phyloP scores from a whole-genome alignment of 2,329 filamentous ascomycete genomes.

The Aspergillus luchuensis region DNA sequence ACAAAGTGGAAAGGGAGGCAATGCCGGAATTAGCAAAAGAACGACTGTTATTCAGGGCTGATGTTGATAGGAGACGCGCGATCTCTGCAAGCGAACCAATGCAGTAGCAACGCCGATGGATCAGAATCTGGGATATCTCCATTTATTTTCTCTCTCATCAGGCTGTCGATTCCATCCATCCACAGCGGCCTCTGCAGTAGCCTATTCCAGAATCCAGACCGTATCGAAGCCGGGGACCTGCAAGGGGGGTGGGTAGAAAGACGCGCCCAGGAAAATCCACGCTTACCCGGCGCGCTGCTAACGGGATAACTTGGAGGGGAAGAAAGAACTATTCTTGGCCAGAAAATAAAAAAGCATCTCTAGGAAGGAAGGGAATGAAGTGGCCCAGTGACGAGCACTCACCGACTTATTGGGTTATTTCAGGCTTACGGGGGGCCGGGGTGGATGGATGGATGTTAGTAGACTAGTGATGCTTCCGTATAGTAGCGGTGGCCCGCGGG shows the following conservation, averaged over 20 bases:
- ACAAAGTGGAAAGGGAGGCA: not conserved
- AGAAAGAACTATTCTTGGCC: not conserved
- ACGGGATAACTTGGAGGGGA: not conserved
- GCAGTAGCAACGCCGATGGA: not conserved
- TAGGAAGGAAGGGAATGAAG: not conserved
- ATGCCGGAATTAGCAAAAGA: not conserved
- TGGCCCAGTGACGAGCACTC: slow-evolving; percentile 3
- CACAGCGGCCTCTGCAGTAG: not conserved
- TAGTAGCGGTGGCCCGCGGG: not conserved
- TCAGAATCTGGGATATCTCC: not conserved
- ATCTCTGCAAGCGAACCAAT: slow-evolving; percentile 5
- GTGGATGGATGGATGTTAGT: not conserved
- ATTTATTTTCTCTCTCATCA: too few relatives aligned
- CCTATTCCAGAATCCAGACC: slow-evolving; percentile 9
- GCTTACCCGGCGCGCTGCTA: slow-evolving; percentile 5
- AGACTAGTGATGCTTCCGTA: not conserved
- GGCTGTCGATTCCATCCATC: not conserved
- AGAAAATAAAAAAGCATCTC: not conserved
- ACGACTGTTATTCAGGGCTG: not conserved
- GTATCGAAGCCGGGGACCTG: slow-evolving; percentile 3
- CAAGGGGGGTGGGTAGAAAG: not conserved
- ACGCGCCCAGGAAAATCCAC: not conserved
- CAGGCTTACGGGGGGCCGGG: not conserved
- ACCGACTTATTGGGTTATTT: slow-evolving; percentile 1
- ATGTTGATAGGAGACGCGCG: not conserved